Conservation (phyloP, 1,284 basidiomycete genomes). For the Chalciporus piperatoides region DNA sequence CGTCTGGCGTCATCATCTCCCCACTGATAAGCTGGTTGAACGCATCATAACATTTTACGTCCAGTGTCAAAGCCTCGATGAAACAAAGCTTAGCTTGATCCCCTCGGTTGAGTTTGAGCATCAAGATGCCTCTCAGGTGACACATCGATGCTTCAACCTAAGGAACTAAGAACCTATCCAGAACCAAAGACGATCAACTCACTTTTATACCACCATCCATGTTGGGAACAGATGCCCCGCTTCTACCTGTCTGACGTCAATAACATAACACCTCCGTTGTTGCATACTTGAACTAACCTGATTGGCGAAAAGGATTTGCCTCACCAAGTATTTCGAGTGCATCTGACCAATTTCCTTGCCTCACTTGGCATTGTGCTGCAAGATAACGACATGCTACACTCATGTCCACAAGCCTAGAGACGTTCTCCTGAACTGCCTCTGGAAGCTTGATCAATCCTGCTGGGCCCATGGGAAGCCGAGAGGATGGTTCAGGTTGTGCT, state of each 20-base stretch:
- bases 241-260: slow-evolving; percentile 40
- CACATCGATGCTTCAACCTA: slow-evolving; percentile 96
- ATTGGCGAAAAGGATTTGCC: slow-evolving; percentile 79
- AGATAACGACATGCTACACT: slow-evolving; percentile 91
- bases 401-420: slow-evolving; percentile 82
- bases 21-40: slow-evolving; percentile 89
- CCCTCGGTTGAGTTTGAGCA: slow-evolving; percentile 88
- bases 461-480: slow-evolving; percentile 64
- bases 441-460: slow-evolving; percentile 64
- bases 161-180: slow-evolving; percentile 14
- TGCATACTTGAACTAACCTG: slow-evolving; percentile 40
- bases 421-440: slow-evolving; percentile 56
- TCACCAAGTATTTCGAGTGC: slow-evolving; percentile 94
- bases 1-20: slow-evolving; percentile 90
- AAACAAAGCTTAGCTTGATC: slow-evolving; percentile 91
- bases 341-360: slow-evolving; percentile 90
- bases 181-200: slow-evolving; percentile 7
- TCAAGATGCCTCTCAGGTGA: slow-evolving; percentile 87
- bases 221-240: slow-evolving; percentile 68
- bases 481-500: slow-evolving; percentile 36
- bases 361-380: slow-evolving; percentile 89
- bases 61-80: slow-evolving; percentile 90
- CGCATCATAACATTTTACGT: slow-evolving; percentile 97
- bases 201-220: slow-evolving; percentile 87
- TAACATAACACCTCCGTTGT: neutral